phyloP scores from a whole-genome alignment of 805 yeast genomes.

The Candida boidinii region DNA sequence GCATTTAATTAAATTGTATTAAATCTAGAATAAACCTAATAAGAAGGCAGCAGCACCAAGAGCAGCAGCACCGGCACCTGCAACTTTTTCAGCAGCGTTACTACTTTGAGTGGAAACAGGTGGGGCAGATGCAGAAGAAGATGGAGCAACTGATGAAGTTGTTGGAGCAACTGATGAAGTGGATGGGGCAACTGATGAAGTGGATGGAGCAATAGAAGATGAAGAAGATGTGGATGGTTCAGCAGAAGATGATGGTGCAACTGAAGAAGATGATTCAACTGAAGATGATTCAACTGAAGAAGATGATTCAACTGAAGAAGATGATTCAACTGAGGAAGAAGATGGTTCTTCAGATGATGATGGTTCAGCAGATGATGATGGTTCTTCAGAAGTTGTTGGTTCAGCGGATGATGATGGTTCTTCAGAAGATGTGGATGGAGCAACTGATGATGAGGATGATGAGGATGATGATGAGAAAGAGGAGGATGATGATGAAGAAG shows the following conservation, averaged over 20 bases:
- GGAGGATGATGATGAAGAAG: conserved; percentile 25
- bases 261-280: background rate
- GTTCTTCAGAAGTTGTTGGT: conserved; percentile 16
- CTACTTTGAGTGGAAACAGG: conserved; percentile 15
- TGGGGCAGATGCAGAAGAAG: conserved; percentile 20
- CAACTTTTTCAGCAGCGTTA: conserved; percentile 8
- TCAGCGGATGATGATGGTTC: conserved; percentile 12
- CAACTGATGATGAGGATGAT: conserved; percentile 18
- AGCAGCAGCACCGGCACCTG: conserved; percentile 17
- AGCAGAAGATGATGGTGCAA: conserved; percentile 14
- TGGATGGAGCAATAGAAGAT: conserved; percentile 4
- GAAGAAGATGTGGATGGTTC: conserved; percentile 8
- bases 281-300: conserved; percentile 6
- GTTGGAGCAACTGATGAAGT: conserved; percentile 10
- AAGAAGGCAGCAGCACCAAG: conserved; percentile 19
- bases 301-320: background rate
- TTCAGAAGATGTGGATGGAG: conserved; percentile 15
- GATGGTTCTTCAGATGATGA: conserved; percentile 12
- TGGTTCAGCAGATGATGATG: conserved; percentile 17
- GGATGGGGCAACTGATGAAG: conserved; percentile 2
- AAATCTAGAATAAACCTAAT: conserved; percentile 8
- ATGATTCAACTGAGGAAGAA: conserved; percentile 9
- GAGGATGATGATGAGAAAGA: conserved; percentile 21
- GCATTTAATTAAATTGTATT: background rate
- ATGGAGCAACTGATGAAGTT: conserved; percentile 14